phyloP scores from a whole-genome alignment of 176 grass and related monocot genomes.

The Oryza punctata region DNA sequence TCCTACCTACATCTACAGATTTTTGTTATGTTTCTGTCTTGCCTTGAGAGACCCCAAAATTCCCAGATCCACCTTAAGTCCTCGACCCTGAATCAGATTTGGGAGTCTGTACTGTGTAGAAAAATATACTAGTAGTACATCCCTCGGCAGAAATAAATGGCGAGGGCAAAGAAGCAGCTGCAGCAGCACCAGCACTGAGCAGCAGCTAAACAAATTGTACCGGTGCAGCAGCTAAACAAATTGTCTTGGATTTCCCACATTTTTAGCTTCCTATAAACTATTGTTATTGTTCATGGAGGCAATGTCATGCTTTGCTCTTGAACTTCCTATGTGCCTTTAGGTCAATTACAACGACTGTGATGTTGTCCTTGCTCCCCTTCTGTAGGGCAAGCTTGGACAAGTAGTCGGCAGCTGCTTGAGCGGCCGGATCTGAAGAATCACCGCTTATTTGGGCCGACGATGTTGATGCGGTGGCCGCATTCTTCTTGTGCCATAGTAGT shows the following conservation, averaged over 20 bases:
- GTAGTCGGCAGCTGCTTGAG: slow-evolving; percentile 74
- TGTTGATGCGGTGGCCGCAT: slow-evolving; percentile 17
- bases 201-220: slow-evolving; percentile 21
- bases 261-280: slow-evolving; percentile 28
- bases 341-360: slow-evolving; percentile 74
- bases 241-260: slow-evolving; percentile 14
- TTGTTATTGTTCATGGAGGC: slow-evolving; percentile 22
- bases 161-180: slow-evolving; percentile 10
- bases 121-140: slow-evolving; percentile 11
- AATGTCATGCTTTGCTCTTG: slow-evolving; percentile 55
- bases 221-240: slow-evolving; percentile 35
- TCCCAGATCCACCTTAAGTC: background rate
- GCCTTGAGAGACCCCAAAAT: slow-evolving; percentile 5
- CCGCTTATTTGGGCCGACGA: slow-evolving; percentile 37
- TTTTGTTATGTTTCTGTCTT: background rate
- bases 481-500: slow-evolving; percentile 83
- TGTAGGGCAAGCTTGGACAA: slow-evolving; percentile 70
- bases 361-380: slow-evolving; percentile 89
- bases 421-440: slow-evolving; percentile 45
- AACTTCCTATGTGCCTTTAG: slow-evolving; percentile 84
- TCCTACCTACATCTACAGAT: slow-evolving; percentile 20
- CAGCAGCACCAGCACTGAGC: background rate
- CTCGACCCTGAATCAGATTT: slow-evolving; percentile 10
- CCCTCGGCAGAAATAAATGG: slow-evolving; percentile 23
- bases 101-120: slow-evolving; percentile 34